phyloP scores from a whole-genome alignment of 2,329 filamentous ascomycete species.

The Cercospora citrullina region DNA sequence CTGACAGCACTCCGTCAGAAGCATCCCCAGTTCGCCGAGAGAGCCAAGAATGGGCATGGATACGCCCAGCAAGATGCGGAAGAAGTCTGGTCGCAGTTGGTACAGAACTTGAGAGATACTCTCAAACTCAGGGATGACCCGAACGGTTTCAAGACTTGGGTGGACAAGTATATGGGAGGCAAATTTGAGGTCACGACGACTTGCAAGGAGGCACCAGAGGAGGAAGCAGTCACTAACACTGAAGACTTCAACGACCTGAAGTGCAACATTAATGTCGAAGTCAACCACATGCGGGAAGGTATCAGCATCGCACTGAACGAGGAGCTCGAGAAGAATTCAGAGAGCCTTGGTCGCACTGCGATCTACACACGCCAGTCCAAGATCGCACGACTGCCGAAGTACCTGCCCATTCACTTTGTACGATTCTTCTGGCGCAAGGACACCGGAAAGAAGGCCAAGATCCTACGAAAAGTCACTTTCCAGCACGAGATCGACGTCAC shows the following conservation, averaged over 20 bases:
- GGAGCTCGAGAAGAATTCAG: constrained; percentile 86
- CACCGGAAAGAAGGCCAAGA: constrained; percentile 97
- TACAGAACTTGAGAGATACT: constrained; percentile 78
- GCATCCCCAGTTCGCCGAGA: constrained; percentile 93
- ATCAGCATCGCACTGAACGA: constrained; percentile 79
- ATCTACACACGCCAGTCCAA: constrained; percentile 87
- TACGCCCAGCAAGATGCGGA: constrained; percentile 99
- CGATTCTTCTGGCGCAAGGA: constrained; percentile 98
- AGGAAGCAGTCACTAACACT: constrained; percentile 65
- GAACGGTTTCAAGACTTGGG: constrained; percentile 60
- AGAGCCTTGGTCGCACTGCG: constrained; percentile 73
- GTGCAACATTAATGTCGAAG: constrained; percentile 86
- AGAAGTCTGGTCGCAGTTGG: constrained; percentile 95
- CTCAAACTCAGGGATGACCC: constrained; percentile 63
- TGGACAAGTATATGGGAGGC: constrained; percentile 89
- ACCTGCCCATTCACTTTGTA: constrained; percentile 94
- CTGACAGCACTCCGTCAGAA: constrained; percentile 73
- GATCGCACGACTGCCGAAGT: constrained; percentile 88
- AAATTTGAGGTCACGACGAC: constrained; percentile 75
- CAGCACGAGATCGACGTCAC: constrained; percentile 88
- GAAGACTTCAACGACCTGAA: constrained; percentile 90
- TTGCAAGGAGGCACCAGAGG: constrained; percentile 81
- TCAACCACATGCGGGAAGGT: constrained; percentile 88
- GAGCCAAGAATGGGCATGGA: constrained; percentile 74
- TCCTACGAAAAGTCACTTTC: constrained; percentile 98